Percentiles rank a stretch among this genome's conserved stretches.
Evolutionary conservation across 2,329 filamentous ascomycete species (phyloP).

Genomic region (Thermomyces lanuginosus): DNA sequence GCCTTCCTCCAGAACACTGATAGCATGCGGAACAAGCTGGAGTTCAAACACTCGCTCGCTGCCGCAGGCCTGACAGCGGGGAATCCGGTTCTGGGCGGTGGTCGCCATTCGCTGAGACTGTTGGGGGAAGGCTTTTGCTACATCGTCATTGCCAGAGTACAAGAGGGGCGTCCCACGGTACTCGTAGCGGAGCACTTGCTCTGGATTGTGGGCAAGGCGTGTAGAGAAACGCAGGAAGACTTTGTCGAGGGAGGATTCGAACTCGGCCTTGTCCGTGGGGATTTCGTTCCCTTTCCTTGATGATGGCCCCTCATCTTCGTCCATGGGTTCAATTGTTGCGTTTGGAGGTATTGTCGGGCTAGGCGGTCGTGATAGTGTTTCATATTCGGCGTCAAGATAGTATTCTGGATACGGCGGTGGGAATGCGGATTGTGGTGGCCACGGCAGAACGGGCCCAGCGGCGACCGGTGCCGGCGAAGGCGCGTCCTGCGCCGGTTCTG

Average conservation of each 20-base stretch:
- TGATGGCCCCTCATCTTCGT: slow-evolving; percentile 18
- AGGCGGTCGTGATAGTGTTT: slow-evolving; percentile 51
- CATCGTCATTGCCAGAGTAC: slow-evolving; percentile 60
- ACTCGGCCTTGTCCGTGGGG: slow-evolving; percentile 47
- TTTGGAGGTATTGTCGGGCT: slow-evolving; percentile 33
- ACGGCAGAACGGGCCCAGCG: slow-evolving; percentile 45
- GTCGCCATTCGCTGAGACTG: slow-evolving; percentile 1
- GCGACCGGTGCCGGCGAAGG: slow-evolving; percentile 17
- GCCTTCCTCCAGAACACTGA: slow-evolving; percentile 66
- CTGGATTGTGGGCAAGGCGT: slow-evolving; percentile 60
- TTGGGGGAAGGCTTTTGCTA: slow-evolving; percentile 46
- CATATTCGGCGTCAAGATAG: slow-evolving; percentile 83
- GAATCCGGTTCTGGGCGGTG: slow-evolving; percentile 39
- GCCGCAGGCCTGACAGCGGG: slow-evolving; percentile 62
- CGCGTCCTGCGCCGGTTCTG: too few species aligned
- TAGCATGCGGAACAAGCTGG: slow-evolving; percentile 81
- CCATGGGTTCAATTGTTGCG: slow-evolving; percentile 27
- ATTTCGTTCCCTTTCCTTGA: slow-evolving; percentile 17
- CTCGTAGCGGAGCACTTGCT: slow-evolving; percentile 69
- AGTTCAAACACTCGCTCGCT: slow-evolving; percentile 68
- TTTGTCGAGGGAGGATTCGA: slow-evolving; percentile 58
- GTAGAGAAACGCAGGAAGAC: slow-evolving; percentile 70
- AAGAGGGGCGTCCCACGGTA: slow-evolving; percentile 57
- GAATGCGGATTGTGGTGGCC: slow-evolving; percentile 52
- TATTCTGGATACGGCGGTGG: slow-evolving; percentile 58